Conservation (phyloP, 345 rosid species). For the Iberis pinnata region DNA sequence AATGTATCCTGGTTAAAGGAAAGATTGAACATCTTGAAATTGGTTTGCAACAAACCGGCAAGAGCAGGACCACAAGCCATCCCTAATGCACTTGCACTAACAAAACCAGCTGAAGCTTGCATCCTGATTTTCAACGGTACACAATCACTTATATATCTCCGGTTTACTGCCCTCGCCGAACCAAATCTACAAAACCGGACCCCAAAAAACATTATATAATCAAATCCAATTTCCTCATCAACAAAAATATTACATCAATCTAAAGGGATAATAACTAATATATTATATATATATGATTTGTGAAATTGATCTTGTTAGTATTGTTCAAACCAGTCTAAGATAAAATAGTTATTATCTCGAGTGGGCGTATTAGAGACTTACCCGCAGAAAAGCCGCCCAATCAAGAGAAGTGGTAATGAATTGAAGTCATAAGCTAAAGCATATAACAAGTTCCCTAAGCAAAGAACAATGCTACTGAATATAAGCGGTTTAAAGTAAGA, state of each 20-base stretch:
- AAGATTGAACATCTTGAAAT: constrained; percentile 63
- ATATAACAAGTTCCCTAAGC: constrained; percentile 70
- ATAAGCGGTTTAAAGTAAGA: constrained; percentile 90
- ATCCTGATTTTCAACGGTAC: constrained; percentile 81
- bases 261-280: too few relatives aligned
- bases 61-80: constrained; percentile 99
- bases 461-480: constrained; percentile 81
- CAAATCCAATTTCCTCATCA: too few relatives aligned
- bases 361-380: too few relatives aligned
- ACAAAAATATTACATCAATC: too few relatives aligned
- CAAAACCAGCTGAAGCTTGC: constrained; percentile 99
- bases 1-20: constrained; percentile 80
- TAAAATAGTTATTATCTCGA: too few relatives aligned
- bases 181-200: constrained; percentile 74
- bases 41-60: constrained; percentile 78
- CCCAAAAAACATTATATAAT: too few relatives aligned
- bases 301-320: too few relatives aligned
- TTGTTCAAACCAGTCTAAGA: too few relatives aligned
- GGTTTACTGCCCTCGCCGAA: constrained; percentile 96
- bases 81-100: constrained; percentile 99
- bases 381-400: constrained; percentile 94
- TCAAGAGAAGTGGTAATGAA: constrained; percentile 60
- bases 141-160: constrained; percentile 95
- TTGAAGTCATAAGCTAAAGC: constrained; percentile 78
- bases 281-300: too few relatives aligned